Percentiles rank a stretch among this genome's conserved stretches.
Evolutionary conservation across 2,329 filamentous ascomycete genomes (phyloP).

Genomic region (Zymoseptoria crescenta): DNA sequence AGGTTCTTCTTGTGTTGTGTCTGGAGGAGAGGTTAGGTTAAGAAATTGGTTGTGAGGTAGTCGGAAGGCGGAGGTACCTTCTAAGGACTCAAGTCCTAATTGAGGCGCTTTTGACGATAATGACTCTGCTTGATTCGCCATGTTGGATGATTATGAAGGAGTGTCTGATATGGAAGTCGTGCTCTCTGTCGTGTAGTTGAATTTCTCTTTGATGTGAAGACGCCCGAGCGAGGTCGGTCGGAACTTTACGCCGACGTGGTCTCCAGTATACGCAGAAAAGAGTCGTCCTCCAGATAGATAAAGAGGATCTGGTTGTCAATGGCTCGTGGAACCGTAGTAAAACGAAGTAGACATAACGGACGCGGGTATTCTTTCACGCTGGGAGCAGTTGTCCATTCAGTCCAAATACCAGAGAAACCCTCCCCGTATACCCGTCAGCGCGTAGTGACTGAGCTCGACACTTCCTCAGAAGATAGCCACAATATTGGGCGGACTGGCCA

Average conservation of each 20-base stretch:
- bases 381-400: too few species aligned
- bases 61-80: neutral
- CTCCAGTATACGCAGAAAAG: neutral
- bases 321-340: too few species aligned
- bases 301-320: too few species aligned
- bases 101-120: neutral
- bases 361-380: too few species aligned
- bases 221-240: neutral
- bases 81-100: neutral
- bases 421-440: too few species aligned
- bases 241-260: neutral
- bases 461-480: slow-evolving; percentile 31
- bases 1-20: neutral
- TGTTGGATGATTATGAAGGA: neutral
- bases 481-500: slow-evolving; percentile 34
- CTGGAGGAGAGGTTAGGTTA: neutral
- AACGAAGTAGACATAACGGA: too few species aligned
- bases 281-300: neutral
- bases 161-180: neutral
- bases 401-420: too few species aligned
- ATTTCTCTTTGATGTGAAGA: neutral
- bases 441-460: too few species aligned
- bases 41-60: neutral
- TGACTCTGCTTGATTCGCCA: neutral
- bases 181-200: neutral